Evolutionary conservation across 2,329 filamentous ascomycete genomes (phyloP).

Genomic region (Chaetomium olivaceum): DNA sequence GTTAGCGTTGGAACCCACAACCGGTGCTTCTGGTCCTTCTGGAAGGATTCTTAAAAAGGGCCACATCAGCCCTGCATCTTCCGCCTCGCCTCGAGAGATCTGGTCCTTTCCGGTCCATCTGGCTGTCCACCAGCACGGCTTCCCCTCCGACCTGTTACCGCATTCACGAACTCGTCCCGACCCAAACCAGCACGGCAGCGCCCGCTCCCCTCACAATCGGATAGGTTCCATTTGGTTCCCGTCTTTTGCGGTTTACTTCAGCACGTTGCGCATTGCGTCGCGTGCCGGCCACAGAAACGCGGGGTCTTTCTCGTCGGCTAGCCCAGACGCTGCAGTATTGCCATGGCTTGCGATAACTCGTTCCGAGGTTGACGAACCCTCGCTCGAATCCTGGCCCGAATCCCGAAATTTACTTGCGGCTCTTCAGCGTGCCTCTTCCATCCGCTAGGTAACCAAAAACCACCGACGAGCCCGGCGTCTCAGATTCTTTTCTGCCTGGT

Average conservation of each 20-base stretch:
- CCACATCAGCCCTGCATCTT: constrained; percentile 29
- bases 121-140: background rate
- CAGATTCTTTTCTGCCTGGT: background rate
- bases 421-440: background rate
- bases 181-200: background rate
- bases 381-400: constrained; percentile 13
- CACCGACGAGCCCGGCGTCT: background rate
- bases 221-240: background rate
- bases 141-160: background rate
- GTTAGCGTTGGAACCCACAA: constrained; percentile 17
- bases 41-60: constrained; percentile 25
- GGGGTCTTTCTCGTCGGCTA: constrained; percentile 9
- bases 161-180: background rate
- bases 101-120: background rate
- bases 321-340: constrained; percentile 5
- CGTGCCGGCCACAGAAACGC: background rate
- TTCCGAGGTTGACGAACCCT: constrained; percentile 24
- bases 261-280: constrained; percentile 1
- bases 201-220: background rate
- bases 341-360: constrained; percentile 27
- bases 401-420: background rate
- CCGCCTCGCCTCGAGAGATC: constrained; percentile 1
- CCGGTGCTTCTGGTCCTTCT: constrained; percentile 29
- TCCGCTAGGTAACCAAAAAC: no score
- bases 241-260: background rate